Base-by-base conservation (phyloP, 2,329 filamentous ascomycete species). In the Fonsecaea pedrosoi region DNA sequence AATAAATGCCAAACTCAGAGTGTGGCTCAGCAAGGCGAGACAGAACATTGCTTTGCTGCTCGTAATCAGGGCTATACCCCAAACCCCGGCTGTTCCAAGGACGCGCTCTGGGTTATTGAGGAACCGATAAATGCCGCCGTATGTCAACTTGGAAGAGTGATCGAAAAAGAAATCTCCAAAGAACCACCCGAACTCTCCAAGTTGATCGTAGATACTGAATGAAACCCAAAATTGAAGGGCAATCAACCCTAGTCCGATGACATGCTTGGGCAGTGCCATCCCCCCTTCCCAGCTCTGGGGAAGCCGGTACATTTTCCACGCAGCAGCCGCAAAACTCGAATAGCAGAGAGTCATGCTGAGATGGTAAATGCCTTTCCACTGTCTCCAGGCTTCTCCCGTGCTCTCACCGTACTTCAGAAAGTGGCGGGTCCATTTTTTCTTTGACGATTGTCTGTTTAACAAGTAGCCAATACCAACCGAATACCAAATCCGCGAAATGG, bases 131-230 rank as follows among this genome's bases (percentile, higher is more conserved):
- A 99, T 99, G 69, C 94, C 96, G 72, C 91, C 93, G 80, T 99
- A 99, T 0, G 92, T 98, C 69, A 98, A 84, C 79, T 95, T 96
- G 12, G 90, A 90, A 10, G 89, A 87, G 54, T 92, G 90, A 69
- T 97, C 92, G 76, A 95, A 97, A 84, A 99, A 98, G 83, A 98
- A 99, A 77, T 99, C 95, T 18, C 95, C 95, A 75, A 94, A 98
- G 83, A 98, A 98, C 94, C 94, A 99, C 73, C 95, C 95, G 75
- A 98, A 99, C 76, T 99, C 95, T 64, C 95, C 95, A 0, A 99
- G 87, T 1, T 92, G 96, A 59, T 97, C 93, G 78, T 98, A 96
- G 72, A 98, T 94, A 78, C 93, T 97, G 71, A 91, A 84, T 1
- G 92, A 90, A 0, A 94, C 97, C 95, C 95, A 99, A 18, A 96